A percentile compares a stretch with the other conserved stretches of the same genome.
phyloP scores from a whole-genome alignment of 768 basidiomycete genomes.

The Lactifluus volemus region DNA sequence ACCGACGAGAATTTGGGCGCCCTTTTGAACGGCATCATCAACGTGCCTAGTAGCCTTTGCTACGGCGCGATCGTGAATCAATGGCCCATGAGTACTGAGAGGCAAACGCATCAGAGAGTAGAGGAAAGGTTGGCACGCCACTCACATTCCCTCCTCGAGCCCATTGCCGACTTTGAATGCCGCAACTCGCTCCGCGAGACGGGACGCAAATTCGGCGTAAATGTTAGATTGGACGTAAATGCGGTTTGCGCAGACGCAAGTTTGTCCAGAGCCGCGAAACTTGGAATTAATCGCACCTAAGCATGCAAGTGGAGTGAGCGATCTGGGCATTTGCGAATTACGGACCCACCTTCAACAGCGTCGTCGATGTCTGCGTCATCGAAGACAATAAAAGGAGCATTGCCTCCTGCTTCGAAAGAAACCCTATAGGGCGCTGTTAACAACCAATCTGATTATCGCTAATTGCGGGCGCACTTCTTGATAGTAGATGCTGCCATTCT shows the following conservation, averaged over 20 bases:
- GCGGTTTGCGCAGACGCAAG: conserved; percentile 82
- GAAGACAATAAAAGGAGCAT: conserved; percentile 95
- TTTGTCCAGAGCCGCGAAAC: conserved; percentile 76
- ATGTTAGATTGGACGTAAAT: conserved; percentile 88
- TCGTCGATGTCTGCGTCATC: conserved; percentile 91
- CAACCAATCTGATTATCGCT: background rate
- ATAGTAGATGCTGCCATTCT: conserved; percentile 65
- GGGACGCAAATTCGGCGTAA: conserved; percentile 87
- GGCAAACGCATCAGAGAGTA: background rate
- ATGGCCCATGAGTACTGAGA: conserved; percentile 82
- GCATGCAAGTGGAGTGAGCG: background rate
- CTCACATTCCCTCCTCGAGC: conserved; percentile 66
- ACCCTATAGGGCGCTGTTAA: conserved; percentile 28
- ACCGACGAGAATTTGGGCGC: conserved; percentile 86
- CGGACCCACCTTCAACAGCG: conserved; percentile 65
- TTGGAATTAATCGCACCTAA: conserved; percentile 67
- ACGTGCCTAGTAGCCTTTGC: conserved; percentile 84
- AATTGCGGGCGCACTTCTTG: conserved; percentile 56
- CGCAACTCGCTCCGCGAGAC: conserved; percentile 75
- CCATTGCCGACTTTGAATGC: conserved; percentile 86
- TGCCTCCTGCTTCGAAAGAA: conserved; percentile 88
- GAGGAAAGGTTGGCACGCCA: conserved; percentile 1
- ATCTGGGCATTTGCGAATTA: conserved; percentile 11
- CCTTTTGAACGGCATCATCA: conserved; percentile 75
- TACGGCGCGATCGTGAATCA: conserved; percentile 81